Conservation (phyloP, 768 basidiomycete species). For the Russula vinacea region DNA sequence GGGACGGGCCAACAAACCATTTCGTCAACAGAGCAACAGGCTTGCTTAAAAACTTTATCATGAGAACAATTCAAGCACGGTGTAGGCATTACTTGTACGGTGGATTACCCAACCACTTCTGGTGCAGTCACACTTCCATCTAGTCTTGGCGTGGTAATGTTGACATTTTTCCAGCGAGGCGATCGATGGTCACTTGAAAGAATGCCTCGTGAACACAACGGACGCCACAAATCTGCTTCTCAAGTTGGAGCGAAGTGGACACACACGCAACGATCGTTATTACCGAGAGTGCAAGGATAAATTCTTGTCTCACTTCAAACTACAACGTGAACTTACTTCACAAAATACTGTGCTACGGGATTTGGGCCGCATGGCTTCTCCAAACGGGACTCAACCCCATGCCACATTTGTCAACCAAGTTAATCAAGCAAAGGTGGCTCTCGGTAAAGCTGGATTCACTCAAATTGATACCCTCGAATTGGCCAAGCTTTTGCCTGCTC, state of each 20-base stretch:
- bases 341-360: neutral
- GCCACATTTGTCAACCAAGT: neutral
- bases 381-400: neutral
- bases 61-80: neutral
- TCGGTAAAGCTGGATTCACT: conserved; percentile 7
- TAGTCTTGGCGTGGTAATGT: neutral
- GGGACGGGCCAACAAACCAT: conserved; percentile 8
- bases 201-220: neutral
- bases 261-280: conserved; percentile 19
- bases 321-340: conserved; percentile 9
- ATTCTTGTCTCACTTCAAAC: conserved; percentile 20
- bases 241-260: conserved; percentile 18
- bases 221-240: conserved; percentile 7
- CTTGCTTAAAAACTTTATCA: neutral
- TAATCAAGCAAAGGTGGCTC: neutral
- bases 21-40: neutral
- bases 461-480: neutral
- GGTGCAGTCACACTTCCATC: conserved; percentile 5
- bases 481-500: conserved; percentile 14
- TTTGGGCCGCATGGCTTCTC: neutral
- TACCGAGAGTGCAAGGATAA: conserved; percentile 24
- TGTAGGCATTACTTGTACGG: conserved; percentile 7
- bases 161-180: conserved; percentile 7
- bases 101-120: conserved; percentile 6
- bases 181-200: conserved; percentile 9